These are phyloP conservation scores for Linnemannia zychae DNA, from an alignment of 192 early-diverging fungal genomes.

Conservation along the genomic window DNA sequence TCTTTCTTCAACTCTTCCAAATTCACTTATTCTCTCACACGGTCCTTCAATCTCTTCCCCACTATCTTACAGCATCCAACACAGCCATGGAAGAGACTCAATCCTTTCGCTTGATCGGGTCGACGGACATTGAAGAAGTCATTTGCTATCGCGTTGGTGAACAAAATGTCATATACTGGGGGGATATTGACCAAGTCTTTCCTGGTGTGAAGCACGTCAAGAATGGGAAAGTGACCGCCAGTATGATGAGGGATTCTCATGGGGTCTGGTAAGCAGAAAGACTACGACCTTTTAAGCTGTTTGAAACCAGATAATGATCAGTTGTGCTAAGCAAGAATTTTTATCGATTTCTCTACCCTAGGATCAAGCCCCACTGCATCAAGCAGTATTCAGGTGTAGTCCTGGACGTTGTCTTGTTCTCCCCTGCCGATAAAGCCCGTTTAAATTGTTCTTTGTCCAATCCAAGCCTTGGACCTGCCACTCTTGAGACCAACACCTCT, in stretches of 20 bases:
- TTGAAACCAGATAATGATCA: background rate
- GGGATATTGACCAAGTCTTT: constrained; percentile 17
- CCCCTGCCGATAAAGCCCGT: background rate
- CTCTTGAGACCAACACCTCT: too few species aligned
- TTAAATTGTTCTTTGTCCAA: too few species aligned
- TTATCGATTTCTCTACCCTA: background rate
- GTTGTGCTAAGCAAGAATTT: background rate
- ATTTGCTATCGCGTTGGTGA: background rate
- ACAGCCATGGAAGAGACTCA: constrained; percentile 7
- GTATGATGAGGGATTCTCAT: constrained; percentile 5
- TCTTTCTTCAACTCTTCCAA: too few species aligned
- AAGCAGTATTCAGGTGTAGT: background rate
- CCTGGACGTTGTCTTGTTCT: constrained; percentile 4
- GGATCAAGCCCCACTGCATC: background rate
- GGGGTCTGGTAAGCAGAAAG: background rate
- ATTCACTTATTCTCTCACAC: too few species aligned
- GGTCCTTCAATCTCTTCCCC: background rate
- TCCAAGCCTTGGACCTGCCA: too few species aligned
- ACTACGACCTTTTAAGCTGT: background rate
- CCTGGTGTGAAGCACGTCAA: constrained; percentile 4
- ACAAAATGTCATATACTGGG: constrained; percentile 12
- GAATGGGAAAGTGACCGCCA: background rate
- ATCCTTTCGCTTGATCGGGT: constrained; percentile 12
- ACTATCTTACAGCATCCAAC: constrained; percentile 6
- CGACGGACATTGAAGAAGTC: constrained; percentile 8